These are phyloP conservation scores for Alternaria ventricosa DNA, from an alignment of 2,329 filamentous ascomycete genomes.

Conservation along the genomic window DNA sequence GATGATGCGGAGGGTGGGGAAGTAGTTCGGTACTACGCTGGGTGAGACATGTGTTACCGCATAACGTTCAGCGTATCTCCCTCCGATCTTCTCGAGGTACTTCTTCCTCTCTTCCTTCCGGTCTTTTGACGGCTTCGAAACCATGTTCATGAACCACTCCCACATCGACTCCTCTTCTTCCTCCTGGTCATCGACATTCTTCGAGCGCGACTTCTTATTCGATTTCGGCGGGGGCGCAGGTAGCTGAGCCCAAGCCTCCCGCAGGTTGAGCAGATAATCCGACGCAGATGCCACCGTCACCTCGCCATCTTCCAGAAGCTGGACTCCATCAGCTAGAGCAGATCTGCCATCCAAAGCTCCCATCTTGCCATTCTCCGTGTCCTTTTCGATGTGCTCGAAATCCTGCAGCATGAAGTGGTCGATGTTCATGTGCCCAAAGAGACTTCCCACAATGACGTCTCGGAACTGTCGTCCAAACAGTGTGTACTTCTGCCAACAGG, in stretches of 20 bases:
- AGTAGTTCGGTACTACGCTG: conserved; percentile 91
- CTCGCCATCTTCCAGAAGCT: conserved; percentile 51
- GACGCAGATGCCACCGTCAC: conserved; percentile 71
- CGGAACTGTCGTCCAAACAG: conserved; percentile 90
- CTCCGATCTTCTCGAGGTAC: conserved; percentile 73
- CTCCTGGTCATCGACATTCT: conserved; percentile 17
- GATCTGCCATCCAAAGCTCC: conserved; percentile 19
- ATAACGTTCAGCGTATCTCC: conserved; percentile 83
- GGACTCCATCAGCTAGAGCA: conserved; percentile 37
- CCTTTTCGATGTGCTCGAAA: conserved; percentile 74
- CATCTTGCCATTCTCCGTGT: conserved; percentile 54
- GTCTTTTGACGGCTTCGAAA: conserved; percentile 21
- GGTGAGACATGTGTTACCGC: conserved; percentile 80
- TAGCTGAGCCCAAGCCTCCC: conserved; percentile 77
- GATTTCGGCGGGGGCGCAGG: conserved; percentile 55
- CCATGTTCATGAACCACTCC: conserved; percentile 25
- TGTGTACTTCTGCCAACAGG: conserved; percentile 97
- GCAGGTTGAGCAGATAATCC: conserved; percentile 80
- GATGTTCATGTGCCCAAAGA: conserved; percentile 98
- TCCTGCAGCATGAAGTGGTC: conserved; percentile 97
- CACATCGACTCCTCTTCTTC: conserved; percentile 27
- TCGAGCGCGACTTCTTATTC: conserved; percentile 22
- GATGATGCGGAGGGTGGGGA: conserved; percentile 85
- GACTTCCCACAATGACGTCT: conserved; percentile 78
- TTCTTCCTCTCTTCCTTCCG: conserved; percentile 58